Evolutionary conservation across 2,329 filamentous ascomycete species (phyloP).

Genomic region (Apiospora pterosperma): DNA sequence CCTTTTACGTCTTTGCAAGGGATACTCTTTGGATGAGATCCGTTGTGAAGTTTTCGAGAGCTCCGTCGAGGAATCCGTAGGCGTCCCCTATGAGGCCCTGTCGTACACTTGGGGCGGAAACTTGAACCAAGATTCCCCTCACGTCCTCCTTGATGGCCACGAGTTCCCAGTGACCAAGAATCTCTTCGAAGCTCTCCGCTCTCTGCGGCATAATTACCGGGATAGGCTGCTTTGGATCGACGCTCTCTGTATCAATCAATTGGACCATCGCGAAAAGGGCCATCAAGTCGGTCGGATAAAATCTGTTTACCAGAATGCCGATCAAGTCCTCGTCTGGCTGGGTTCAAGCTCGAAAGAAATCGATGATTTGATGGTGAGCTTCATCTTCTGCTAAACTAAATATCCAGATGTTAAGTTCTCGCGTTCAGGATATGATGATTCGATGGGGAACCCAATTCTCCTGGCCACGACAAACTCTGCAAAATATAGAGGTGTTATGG

Average conservation of each 20-base stretch:
- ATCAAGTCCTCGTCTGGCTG: conserved; percentile 15
- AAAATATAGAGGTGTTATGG: neutral
- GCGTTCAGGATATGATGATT: neutral
- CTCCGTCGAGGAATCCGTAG: neutral
- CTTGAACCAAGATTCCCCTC: neutral
- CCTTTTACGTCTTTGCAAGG: neutral
- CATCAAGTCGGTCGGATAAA: conserved; percentile 15
- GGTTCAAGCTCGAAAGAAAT: neutral
- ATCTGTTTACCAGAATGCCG: conserved; percentile 10
- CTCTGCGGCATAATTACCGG: neutral
- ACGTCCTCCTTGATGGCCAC: neutral
- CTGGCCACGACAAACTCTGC: accelerated
- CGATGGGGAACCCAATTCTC: neutral
- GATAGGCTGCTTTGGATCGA: conserved; percentile 1
- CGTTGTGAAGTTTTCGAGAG: neutral
- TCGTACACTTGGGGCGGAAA: neutral
- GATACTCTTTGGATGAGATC: neutral
- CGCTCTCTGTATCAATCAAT: conserved; percentile 11
- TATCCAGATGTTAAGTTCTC: neutral
- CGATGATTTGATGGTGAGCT: neutral
- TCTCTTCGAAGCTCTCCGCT: neutral
- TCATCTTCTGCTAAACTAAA: neutral
- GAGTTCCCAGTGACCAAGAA: neutral
- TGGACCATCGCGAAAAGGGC: conserved; percentile 7
- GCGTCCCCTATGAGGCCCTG: neutral